Conservation (phyloP, 228 moss, liverwort and hornwort species). For the Sphagnum magellanicum region DNA sequence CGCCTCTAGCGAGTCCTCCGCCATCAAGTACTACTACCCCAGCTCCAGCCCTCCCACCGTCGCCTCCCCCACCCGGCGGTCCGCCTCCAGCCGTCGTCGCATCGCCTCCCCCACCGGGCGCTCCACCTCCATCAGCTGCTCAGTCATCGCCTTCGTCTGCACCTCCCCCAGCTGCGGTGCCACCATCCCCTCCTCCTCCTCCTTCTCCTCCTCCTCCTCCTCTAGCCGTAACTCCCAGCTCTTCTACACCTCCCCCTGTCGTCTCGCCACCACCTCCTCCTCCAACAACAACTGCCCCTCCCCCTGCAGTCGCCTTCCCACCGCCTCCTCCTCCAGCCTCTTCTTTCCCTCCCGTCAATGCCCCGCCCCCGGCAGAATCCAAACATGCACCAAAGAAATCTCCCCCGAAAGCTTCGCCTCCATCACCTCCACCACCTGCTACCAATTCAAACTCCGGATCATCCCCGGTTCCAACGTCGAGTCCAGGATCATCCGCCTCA, state of each 20-base stretch:
- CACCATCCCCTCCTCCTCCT: neutral
- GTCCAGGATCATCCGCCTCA: neutral
- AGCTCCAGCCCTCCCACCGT: neutral
- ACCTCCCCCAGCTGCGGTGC: constrained; percentile 7
- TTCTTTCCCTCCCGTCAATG: neutral
- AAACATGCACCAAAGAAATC: neutral
- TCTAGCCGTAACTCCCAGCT: constrained; percentile 1
- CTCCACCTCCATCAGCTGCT: constrained; percentile 6
- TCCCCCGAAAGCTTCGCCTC: neutral
- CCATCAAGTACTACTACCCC: too few species aligned
- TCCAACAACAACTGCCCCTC: neutral
- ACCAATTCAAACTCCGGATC: neutral
- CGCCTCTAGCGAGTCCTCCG: too few species aligned
- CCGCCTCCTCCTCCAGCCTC: constrained; percentile 2
- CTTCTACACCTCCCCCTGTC: neutral
- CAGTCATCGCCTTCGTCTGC: constrained; percentile 9
- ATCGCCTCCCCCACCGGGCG: neutral
- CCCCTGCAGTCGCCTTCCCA: neutral
- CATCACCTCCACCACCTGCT: neutral
- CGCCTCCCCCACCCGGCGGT: constrained; percentile 3
- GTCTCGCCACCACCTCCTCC: constrained; percentile 2
- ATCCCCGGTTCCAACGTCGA: neutral
- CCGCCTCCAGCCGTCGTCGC: too few species aligned
- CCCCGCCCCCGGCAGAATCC: constrained; percentile 7
- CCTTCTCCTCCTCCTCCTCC: constrained; percentile 2